Evolutionary conservation across 2,329 filamentous ascomycete genomes (phyloP).

Genomic region (Colletotrichum sp.): DNA sequence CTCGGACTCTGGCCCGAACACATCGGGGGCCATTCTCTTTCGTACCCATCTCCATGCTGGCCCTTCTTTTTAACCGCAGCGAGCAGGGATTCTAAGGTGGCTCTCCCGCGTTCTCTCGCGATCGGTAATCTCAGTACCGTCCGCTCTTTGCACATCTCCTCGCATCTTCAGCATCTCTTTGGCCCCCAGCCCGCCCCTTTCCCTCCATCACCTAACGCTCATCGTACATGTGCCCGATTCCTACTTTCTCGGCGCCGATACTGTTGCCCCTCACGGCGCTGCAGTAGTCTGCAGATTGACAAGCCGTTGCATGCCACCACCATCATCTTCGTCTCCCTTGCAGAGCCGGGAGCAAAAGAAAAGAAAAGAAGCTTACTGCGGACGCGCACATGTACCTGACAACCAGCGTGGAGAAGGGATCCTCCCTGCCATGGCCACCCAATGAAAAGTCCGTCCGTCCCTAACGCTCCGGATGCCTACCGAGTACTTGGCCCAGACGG

Average conservation of each 20-base stretch:
- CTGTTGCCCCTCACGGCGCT: not conserved
- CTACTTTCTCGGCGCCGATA: not conserved
- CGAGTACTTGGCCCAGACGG: not conserved
- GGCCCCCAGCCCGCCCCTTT: not conserved
- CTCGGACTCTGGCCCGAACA: not conserved
- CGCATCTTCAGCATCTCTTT: not conserved
- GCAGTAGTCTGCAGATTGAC: slow-evolving; percentile 1
- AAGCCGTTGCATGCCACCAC: not conserved
- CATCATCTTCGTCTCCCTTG: not conserved
- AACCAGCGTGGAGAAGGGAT: not conserved
- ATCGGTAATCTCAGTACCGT: not conserved
- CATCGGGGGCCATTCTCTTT: not conserved
- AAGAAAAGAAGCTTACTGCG: not conserved
- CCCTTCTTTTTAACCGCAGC: not conserved
- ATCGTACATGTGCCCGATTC: not conserved
- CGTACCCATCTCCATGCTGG: not conserved
- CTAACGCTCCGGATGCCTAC: not conserved
- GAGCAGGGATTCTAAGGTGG: not conserved
- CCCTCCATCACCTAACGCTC: not conserved
- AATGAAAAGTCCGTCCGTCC: not conserved
- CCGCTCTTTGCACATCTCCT: not conserved
- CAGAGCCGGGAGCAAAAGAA: not conserved
- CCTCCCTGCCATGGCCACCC: not conserved
- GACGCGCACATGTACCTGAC: not conserved
- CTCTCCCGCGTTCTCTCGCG: not conserved